Conservation (phyloP, 2,329 filamentous ascomycete species). For the Pseudopithomyces chartarum region DNA sequence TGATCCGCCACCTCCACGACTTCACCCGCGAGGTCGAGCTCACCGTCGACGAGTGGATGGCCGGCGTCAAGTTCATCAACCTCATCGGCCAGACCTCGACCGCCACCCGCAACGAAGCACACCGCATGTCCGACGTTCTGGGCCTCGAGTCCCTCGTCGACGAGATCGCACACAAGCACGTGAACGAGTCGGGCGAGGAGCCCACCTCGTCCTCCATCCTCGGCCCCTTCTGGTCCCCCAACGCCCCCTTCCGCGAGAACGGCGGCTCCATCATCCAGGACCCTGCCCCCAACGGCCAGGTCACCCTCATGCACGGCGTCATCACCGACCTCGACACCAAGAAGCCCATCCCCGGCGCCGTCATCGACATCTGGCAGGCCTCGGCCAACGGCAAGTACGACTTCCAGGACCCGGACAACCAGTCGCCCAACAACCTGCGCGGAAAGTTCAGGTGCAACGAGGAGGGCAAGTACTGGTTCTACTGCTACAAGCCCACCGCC, state of each 20-base stretch:
- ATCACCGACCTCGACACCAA: conserved; percentile 69
- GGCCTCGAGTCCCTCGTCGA: conserved; percentile 74
- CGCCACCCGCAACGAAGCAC: conserved; percentile 73
- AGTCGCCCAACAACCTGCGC: conserved; percentile 74
- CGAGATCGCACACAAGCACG: conserved; percentile 68
- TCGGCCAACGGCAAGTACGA: conserved; percentile 78
- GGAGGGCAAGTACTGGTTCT: conserved; percentile 73
- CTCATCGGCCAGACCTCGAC: conserved; percentile 71
- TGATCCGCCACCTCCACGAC: conserved; percentile 77
- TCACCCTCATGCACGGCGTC: conserved; percentile 71
- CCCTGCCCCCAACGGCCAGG: conserved; percentile 60
- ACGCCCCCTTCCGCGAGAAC: conserved; percentile 72
- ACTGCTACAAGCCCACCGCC: conserved; percentile 75
- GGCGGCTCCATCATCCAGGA: conserved; percentile 71
- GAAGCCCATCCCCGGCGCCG: conserved; percentile 68
- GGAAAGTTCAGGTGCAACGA: conserved; percentile 75
- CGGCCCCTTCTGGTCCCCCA: conserved; percentile 77
- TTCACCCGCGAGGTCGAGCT: conserved; percentile 79
- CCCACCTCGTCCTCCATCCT: conserved; percentile 79
- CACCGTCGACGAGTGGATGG: conserved; percentile 76
- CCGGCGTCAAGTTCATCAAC: conserved; percentile 77
- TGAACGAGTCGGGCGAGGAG: conserved; percentile 64
- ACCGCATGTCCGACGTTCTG: conserved; percentile 73
- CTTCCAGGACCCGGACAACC: conserved; percentile 74
- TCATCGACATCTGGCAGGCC: conserved; percentile 80